Conservation (phyloP, 345 rosid genomes). For the Hirschfeldia incana region DNA sequence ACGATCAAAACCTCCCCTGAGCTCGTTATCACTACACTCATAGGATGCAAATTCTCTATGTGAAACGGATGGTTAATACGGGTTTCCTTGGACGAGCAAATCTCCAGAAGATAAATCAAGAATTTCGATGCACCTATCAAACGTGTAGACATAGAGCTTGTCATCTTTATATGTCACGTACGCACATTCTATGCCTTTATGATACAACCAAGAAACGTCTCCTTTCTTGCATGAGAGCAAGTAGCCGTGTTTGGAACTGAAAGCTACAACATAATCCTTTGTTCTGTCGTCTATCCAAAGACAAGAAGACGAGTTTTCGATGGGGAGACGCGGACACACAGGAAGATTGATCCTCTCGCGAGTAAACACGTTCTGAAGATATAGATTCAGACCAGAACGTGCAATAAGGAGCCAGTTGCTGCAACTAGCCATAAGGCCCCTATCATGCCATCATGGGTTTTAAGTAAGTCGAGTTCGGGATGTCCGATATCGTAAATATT, state of each 20-base stretch:
- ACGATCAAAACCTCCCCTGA: conserved; percentile 23
- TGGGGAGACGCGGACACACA: not conserved
- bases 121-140: conserved; percentile 7
- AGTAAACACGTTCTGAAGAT: conserved; percentile 14
- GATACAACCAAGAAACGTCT: not conserved
- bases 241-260: not conserved
- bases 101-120: conserved; percentile 10
- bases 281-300: not conserved
- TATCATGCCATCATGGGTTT: not conserved
- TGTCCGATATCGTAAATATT: too few relatives aligned
- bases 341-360: conserved; percentile 6
- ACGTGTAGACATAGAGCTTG: conserved; percentile 23
- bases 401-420: not conserved
- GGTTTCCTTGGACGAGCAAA: not conserved
- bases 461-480: not conserved
- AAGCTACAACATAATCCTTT: not conserved
- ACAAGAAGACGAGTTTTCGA: not conserved
- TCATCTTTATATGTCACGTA: conserved; percentile 20
- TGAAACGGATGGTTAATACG: not conserved
- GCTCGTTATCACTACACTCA: not conserved
- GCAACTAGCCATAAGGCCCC: not conserved
- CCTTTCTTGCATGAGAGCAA: not conserved
- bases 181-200: conserved; percentile 14
- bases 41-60: not conserved
- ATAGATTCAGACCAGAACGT: not conserved